A percentile compares a stretch with the other conserved stretches of the same genome.
These are phyloP conservation scores for Aegilops longissima DNA, from an alignment of 176 grass and related monocot species.

Conservation along the genomic window DNA sequence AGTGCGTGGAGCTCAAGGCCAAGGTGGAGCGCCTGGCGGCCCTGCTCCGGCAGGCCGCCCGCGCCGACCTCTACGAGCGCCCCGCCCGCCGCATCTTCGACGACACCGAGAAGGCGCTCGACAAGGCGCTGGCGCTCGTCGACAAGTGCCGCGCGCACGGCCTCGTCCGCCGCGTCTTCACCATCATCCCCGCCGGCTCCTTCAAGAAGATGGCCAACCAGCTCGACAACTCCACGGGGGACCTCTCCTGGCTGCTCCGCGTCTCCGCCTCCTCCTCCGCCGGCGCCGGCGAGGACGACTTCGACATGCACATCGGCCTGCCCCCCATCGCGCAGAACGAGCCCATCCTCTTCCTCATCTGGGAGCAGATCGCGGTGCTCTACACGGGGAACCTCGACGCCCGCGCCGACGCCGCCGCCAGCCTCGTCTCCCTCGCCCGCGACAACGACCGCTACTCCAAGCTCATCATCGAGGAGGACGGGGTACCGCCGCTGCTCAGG, in stretches of 20 bases:
- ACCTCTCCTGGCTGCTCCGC: constrained; percentile 95
- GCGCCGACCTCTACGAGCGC: constrained; percentile 78
- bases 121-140: constrained; percentile 76
- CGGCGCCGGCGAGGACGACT: constrained; percentile 55
- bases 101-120: constrained; percentile 91
- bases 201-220: constrained; percentile 90
- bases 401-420: constrained; percentile 85
- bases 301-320: constrained; percentile 73
- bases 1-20: constrained; percentile 71
- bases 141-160: constrained; percentile 82
- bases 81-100: constrained; percentile 78
- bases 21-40: constrained; percentile 67
- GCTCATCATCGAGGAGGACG: constrained; percentile 97
- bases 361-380: constrained; percentile 97
- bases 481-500: constrained; percentile 70
- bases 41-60: constrained; percentile 68
- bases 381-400: constrained; percentile 81
- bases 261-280: constrained; percentile 57
- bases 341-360: constrained; percentile 98
- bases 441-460: constrained; percentile 87
- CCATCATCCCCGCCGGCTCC: constrained; percentile 72
- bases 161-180: constrained; percentile 79
- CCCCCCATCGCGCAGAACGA: constrained; percentile 99
- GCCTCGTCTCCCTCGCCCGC: constrained; percentile 84
- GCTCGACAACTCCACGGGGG: constrained; percentile 88